Conservation (phyloP, 768 basidiomycete genomes). For the Boletus tylopilopsis region DNA sequence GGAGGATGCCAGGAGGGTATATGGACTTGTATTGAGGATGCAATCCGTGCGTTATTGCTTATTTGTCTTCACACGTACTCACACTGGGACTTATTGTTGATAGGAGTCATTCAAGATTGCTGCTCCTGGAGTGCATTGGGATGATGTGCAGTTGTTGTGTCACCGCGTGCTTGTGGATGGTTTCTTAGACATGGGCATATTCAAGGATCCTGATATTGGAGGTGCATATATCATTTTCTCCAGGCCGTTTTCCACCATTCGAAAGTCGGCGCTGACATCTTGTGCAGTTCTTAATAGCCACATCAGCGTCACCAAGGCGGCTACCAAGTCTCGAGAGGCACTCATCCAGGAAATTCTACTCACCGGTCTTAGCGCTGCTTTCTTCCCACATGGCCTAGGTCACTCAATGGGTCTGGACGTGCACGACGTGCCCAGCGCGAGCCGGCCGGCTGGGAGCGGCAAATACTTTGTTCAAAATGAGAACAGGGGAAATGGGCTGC, state of each 20-base stretch:
- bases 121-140: slow-evolving; percentile 86
- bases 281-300: slow-evolving; percentile 3
- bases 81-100: slow-evolving; percentile 16
- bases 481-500: slow-evolving; percentile 61
- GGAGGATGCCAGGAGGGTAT: slow-evolving; percentile 74
- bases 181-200: slow-evolving; percentile 82
- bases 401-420: slow-evolving; percentile 94
- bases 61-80: background rate
- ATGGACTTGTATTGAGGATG: slow-evolving; percentile 87
- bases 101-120: slow-evolving; percentile 68
- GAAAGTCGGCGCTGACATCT: background rate
- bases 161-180: slow-evolving; percentile 80
- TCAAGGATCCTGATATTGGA: slow-evolving; percentile 55
- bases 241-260: background rate
- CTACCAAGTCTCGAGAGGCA: slow-evolving; percentile 10
- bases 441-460: slow-evolving; percentile 59
- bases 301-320: background rate
- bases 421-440: slow-evolving; percentile 85
- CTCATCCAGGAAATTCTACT: slow-evolving; percentile 55
- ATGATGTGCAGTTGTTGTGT: slow-evolving; percentile 77
- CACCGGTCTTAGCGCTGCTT: slow-evolving; percentile 75
- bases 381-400: slow-evolving; percentile 93
- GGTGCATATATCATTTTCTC: slow-evolving; percentile 5
- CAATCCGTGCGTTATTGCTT: slow-evolving; percentile 53
- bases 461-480: slow-evolving; percentile 70